Conservation (phyloP, 805 yeast species). For the Peterozyma toletana region DNA sequence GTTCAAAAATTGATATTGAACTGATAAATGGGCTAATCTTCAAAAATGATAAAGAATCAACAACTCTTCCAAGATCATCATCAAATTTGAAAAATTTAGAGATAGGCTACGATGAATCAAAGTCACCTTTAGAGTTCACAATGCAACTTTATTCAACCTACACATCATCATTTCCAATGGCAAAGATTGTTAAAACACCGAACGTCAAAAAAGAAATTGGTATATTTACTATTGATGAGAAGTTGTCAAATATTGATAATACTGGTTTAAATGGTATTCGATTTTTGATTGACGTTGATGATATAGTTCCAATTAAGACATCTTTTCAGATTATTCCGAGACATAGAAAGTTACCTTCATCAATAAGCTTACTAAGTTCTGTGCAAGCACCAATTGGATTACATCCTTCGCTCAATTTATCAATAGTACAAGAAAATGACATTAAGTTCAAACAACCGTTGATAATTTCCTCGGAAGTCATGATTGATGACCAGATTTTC, state of each 20-base stretch:
- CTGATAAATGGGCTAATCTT: not conserved
- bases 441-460: not conserved
- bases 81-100: not conserved
- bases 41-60: not conserved
- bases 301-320: slow-evolving; percentile 1
- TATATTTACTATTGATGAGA: slow-evolving; percentile 3
- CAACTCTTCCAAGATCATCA: not conserved
- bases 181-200: not conserved
- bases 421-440: not conserved
- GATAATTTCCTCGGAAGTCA: too few species aligned
- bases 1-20: not conserved
- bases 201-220: slow-evolving; percentile 4
- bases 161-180: not conserved
- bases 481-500: not conserved
- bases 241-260: slow-evolving; percentile 6
- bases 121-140: not conserved
- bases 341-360: slow-evolving; percentile 1
- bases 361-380: not conserved
- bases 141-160: not conserved
- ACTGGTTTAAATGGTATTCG: slow-evolving; percentile 6
- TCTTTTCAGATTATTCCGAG: slow-evolving; percentile 7
- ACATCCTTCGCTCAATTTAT: slow-evolving; percentile 1
- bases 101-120: not conserved
- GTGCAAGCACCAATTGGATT: slow-evolving; percentile 2
- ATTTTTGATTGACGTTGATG: not conserved